phyloP scores from a whole-genome alignment of 2,329 filamentous ascomycete species.

The Beauveria medogensis region DNA sequence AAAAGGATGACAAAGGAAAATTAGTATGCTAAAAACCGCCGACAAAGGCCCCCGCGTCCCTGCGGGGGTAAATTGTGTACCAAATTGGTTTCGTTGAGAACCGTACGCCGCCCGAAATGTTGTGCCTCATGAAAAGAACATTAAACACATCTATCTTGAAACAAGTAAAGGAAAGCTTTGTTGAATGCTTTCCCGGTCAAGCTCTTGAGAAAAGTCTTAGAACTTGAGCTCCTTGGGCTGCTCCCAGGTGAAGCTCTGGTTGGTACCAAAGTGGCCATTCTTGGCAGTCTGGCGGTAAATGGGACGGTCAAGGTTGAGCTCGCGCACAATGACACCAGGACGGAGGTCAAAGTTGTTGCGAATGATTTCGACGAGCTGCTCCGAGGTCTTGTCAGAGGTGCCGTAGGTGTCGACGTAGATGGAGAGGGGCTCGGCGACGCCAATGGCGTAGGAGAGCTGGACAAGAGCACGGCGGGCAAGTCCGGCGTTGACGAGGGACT shows the following conservation, averaged over 20 bases:
- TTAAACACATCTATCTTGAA: constrained; percentile 29
- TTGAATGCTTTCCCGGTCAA: constrained; percentile 31
- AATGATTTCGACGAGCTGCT: constrained; percentile 94
- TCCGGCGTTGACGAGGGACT: constrained; percentile 85
- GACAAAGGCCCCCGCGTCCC: constrained; percentile 20
- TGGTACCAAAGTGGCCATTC: constrained; percentile 97
- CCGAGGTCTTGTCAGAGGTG: constrained; percentile 79
- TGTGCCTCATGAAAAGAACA: constrained; percentile 30
- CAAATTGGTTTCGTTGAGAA: constrained; percentile 38
- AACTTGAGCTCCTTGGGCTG: constrained; percentile 91
- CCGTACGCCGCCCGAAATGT: constrained; percentile 31
- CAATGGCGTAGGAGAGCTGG: constrained; percentile 98
- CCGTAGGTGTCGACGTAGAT: constrained; percentile 98
- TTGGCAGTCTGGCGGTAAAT: constrained; percentile 99
- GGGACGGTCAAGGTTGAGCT: constrained; percentile 88
- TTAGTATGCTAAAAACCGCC: constrained; percentile 26
- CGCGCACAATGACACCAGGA: constrained; percentile 96
- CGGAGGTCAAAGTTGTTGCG: constrained; percentile 94
- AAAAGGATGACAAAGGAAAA: constrained; percentile 18
- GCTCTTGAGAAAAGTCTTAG: constrained; percentile 43
- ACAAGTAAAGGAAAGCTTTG: constrained; percentile 27
- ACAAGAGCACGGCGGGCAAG: constrained; percentile 89
- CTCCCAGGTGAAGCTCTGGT: constrained; percentile 98
- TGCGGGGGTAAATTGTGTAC: constrained; percentile 20
- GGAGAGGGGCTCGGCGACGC: constrained; percentile 94